Conservation (phyloP, 2,329 filamentous ascomycete species). For the Cladosporium sp. region DNA sequence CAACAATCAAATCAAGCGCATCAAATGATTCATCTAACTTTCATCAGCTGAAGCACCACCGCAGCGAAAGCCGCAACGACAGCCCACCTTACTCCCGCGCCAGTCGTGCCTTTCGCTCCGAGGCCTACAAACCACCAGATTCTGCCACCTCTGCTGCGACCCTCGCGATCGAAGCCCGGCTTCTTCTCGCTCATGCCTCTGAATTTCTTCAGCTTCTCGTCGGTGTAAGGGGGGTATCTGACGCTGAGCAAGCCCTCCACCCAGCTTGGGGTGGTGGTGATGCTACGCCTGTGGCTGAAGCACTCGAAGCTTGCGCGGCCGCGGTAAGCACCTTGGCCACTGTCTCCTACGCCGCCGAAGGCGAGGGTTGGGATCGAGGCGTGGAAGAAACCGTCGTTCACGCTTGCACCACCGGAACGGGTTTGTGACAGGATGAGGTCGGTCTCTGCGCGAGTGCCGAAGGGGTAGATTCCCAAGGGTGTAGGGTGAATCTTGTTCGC, state of each 20-base stretch:
- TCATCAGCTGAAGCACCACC: slow-evolving; percentile 20
- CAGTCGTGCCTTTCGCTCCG: slow-evolving; percentile 31
- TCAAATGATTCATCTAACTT: neutral
- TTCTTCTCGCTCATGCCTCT: slow-evolving; percentile 51
- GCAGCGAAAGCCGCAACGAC: slow-evolving; percentile 29
- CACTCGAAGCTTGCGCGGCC: slow-evolving; percentile 72
- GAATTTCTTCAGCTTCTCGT: slow-evolving; percentile 54
- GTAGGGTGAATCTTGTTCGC: slow-evolving; percentile 81
- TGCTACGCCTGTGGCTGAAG: slow-evolving; percentile 63
- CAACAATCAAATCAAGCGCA: neutral
- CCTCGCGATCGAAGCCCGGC: slow-evolving; percentile 63
- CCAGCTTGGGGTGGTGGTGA: slow-evolving; percentile 66
- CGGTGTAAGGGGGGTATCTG: slow-evolving; percentile 63
- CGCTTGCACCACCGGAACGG: slow-evolving; percentile 52
- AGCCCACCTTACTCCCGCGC: slow-evolving; percentile 32
- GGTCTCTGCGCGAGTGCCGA: slow-evolving; percentile 78
- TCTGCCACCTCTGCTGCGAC: slow-evolving; percentile 37
- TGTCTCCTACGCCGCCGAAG: slow-evolving; percentile 82
- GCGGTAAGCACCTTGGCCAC: slow-evolving; percentile 73
- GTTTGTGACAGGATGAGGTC: slow-evolving; percentile 58
- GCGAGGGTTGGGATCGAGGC: slow-evolving; percentile 68
- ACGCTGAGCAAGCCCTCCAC: slow-evolving; percentile 66
- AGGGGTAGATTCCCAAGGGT: slow-evolving; percentile 80
- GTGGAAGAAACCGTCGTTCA: slow-evolving; percentile 67
- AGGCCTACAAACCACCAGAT: slow-evolving; percentile 36